Evolutionary conservation across 2,329 filamentous ascomycete genomes (phyloP), one percentile per base, ranked within the genome.

Genomic region (Colletotrichum destructivum): DNA sequence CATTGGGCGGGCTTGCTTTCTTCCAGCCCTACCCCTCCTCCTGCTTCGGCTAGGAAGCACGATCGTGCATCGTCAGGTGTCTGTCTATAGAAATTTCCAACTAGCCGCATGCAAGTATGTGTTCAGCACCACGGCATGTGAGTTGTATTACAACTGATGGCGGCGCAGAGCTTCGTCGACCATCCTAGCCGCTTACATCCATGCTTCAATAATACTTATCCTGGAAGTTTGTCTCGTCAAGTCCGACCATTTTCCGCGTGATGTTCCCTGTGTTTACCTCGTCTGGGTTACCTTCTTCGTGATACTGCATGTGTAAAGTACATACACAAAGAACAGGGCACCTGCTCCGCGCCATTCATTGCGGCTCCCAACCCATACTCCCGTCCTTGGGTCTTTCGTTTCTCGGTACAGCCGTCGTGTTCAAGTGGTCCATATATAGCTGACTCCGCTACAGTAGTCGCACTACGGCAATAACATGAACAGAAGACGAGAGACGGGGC

Each of bases 231-330:
- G 54, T 15, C n/a, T 57, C 31, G 2, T 18, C 44, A 31, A 42
- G 21, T 13, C 15, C 9, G 9, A 49, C n/a, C 15, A 23, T 31
- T 18, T 52, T 62, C 63, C 62, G 21, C 44, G 35, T 40, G 2
- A 49, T 49, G 13, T 67, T 66, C 63, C 51, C 56, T 51, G 21
- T 56, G 44, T 40, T 46, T 62, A 18, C 68, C 23, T 11, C 23
- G 7, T 62, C 52, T 57, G 56, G 57, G 68, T 11, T 46, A 21
- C 40, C 18, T 35, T 40, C 21, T n/a, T n/a, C 54, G 23, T 52
- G 46, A 54, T 47, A 35, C 23, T 13, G 46, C 16, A n/a, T 13
- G 8, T 62, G 7, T 7, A 51, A 63, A 16, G 47, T 23, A 42
- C 47, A 4, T 31, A 31, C 31, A 31, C 31, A 31, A 31, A 7